A percentile compares a stretch with the other conserved stretches of the same genome.
These are phyloP conservation scores for Daedaleopsis nitida DNA, from an alignment of 768 basidiomycete species.

Conservation along the genomic window DNA sequence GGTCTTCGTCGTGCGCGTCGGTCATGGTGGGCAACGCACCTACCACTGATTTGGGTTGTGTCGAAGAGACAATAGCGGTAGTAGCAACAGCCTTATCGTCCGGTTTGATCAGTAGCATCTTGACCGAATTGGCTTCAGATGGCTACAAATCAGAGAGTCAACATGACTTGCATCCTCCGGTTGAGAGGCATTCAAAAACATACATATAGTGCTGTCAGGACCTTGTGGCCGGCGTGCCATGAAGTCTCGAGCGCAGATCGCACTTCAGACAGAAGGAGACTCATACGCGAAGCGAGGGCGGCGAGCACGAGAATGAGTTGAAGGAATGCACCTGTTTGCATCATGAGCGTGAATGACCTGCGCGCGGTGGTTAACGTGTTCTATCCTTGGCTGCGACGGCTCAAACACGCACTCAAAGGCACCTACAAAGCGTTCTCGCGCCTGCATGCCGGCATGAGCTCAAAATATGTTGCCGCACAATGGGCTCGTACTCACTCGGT, in stretches of 20 bases:
- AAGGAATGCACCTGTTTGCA: conserved; percentile 76
- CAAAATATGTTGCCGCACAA: neutral
- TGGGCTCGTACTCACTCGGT: conserved; percentile 43
- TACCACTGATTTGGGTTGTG: neutral
- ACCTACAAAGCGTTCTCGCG: conserved; percentile 44
- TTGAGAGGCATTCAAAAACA: conserved; percentile 3
- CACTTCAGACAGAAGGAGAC: conserved; percentile 46
- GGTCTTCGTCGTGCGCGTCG: conserved; percentile 22
- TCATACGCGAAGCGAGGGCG: conserved; percentile 63
- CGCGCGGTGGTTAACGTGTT: neutral
- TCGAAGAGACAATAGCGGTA: neutral
- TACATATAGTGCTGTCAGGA: conserved; percentile 37
- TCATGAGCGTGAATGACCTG: conserved; percentile 62
- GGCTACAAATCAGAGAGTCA: neutral
- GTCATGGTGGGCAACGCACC: neutral
- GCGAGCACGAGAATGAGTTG: conserved; percentile 64
- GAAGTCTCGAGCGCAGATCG: conserved; percentile 37
- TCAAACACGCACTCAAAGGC: conserved; percentile 52
- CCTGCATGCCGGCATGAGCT: conserved; percentile 36
- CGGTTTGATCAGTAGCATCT: neutral
- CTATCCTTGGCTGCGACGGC: neutral
- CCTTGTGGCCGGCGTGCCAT: conserved; percentile 29
- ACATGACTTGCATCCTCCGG: too few species aligned
- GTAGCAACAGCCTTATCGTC: neutral
- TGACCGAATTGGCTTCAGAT: neutral